Base-by-base conservation (phyloP, 805 yeast species). In the Metschnikowia proteae region DNA sequence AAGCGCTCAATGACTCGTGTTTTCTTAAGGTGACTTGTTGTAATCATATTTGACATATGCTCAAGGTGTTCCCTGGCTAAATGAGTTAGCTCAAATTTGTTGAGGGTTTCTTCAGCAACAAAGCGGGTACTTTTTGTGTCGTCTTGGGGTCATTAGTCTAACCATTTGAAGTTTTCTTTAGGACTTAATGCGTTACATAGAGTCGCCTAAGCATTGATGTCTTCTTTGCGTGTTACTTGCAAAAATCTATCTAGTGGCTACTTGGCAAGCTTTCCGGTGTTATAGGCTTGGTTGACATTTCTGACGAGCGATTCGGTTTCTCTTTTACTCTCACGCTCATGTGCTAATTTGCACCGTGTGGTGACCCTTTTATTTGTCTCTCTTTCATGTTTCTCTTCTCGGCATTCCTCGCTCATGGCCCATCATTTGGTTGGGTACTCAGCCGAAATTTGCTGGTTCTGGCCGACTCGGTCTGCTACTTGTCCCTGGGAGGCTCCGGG, bases 401-500 rank as follows among this genome's bases (percentile, higher is more conserved):
- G 32, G 41, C 32, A 28, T n/a, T 31, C 32, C 9, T 31, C 35
- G 29, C 28, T 23, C 36, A 40, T 30, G 22, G 9, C 9, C 34
- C 43, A 27, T 10, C 27, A 22, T 9, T 22, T 23, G 22, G 29
- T 34, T 6, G 33, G 17, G 4, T 22, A 4, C 34, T n/a, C 5
- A 8, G 7, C 22, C 26, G 17, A 10, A 29, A 10, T 8, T 30
- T n/a, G 17, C 17, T 4, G 36, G 29, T 30, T 23, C 22, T 7
- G n/a, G n/a, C 29, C n/a, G 11, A 23, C 22, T 30, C 31, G 23
- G 7, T 13, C 36, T 25, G 17, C 17, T 17, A 3, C 28, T 5
- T 5, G n/a, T 31, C 29, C 22, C n/a, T 23, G 17, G 36, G 9
- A 11, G 43, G 17, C 43, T 42, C 38, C 45, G 45, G 45, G 45